Conservation (phyloP, 2,329 filamentous ascomycete genomes). For the Xylariomycetidae sp. region DNA sequence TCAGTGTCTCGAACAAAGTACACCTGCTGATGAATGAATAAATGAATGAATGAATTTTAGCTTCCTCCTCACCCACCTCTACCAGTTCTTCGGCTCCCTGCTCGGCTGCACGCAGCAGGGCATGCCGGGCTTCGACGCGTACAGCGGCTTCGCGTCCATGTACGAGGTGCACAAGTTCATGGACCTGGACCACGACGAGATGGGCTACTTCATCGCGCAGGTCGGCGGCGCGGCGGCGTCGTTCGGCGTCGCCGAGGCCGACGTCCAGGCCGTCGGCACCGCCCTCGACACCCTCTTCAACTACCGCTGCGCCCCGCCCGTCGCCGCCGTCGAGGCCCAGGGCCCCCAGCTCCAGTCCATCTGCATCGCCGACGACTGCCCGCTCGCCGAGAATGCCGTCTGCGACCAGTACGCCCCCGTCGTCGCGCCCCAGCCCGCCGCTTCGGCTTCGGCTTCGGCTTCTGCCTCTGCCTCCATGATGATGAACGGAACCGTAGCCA, state of each 20-base stretch:
- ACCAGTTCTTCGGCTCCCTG: conserved; percentile 56
- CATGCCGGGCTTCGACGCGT: conserved; percentile 44
- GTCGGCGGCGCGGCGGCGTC: conserved; percentile 52
- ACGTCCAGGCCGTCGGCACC: conserved; percentile 43
- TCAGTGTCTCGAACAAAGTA: no score
- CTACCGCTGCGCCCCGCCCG: conserved; percentile 43
- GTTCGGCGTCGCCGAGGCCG: conserved; percentile 52
- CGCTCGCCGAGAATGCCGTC: conserved; percentile 37
- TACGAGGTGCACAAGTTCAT: conserved; percentile 57
- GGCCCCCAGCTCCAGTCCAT: conserved; percentile 48
- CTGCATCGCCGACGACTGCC: conserved; percentile 49
- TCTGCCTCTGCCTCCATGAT: conserved; percentile 11
- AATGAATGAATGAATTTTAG: conserved; percentile 22
- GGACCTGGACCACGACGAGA: conserved; percentile 45
- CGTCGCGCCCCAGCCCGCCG: conserved; percentile 13
- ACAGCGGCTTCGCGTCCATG: conserved; percentile 41
- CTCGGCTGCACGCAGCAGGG: conserved; percentile 51
- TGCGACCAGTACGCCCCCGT: conserved; percentile 40
- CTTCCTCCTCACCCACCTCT: conserved; percentile 56
- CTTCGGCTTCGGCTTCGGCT: conserved; percentile 8
- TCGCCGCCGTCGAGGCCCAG: conserved; percentile 39
- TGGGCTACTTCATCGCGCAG: conserved; percentile 57
- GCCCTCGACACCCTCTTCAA: conserved; percentile 48
- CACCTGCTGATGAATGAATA: no score
- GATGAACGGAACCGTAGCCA: no score